Base-by-base conservation (phyloP, 75 land plant genomes). In the Sequoiadendron giganteum region DNA sequence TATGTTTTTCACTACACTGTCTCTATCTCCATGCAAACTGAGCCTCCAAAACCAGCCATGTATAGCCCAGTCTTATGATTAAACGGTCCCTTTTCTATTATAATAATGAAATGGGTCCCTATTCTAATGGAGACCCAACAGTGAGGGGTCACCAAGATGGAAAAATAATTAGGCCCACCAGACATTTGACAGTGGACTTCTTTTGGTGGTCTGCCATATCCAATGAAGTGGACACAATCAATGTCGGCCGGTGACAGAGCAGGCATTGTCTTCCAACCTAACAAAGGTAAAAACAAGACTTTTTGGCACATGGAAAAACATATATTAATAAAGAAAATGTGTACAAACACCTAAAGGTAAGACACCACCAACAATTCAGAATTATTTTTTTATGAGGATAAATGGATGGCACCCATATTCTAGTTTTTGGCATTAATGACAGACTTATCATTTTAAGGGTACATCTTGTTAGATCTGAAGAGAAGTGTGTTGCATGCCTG, bases 201-300 rank as follows among this genome's bases (percentile, higher is more conserved):
- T 73, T 73, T 73, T 73, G 77, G 38, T 73, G 77, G 77, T 73
- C 77, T 73, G 77, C 77, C 77, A 73, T 34, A 73, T 32, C 14
- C 36, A 73, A 14, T 32, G 38, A 73, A 13, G 77, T 34, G 77
- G 77, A 34, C 77, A 73, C 77, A 73, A 73, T 32, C 77, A 30
- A 73, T 73, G 77, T 73, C 77, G 77, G 77, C 77, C 77, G 77
- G 34, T 73, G 38, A 34, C 77, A 73, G 11, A 10, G 77, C 77
- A 73, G 38, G 15, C 77, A 10, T 75, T 75, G 39, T 75, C 77
- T 75, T 34, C n/a, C 39, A 75, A 32, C 16, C 77, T 32, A 75
- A 75, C 38, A 75, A 11, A 32, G 34, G 0, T 32, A 75, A 75
- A 65, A 75, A 34, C 70, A 32, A 75, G 16, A 32, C 39, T 75